Percentiles rank a stretch among this genome's conserved stretches.
Evolutionary conservation across 2,329 filamentous ascomycete genomes (phyloP).

Genomic region (Trichophyton schoenleinii): DNA sequence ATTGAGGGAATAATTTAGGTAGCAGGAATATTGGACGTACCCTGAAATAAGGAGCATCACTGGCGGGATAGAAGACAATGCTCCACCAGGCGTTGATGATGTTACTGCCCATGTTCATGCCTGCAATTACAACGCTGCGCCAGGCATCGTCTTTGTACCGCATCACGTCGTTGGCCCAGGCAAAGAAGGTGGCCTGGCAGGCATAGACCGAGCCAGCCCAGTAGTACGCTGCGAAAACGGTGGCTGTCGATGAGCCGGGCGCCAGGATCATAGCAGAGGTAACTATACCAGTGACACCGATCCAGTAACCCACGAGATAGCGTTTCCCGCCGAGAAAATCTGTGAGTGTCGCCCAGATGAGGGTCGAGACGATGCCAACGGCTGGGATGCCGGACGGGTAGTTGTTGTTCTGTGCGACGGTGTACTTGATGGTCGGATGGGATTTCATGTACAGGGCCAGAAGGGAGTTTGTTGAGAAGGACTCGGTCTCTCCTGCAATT

Average conservation of each 20-base stretch:
- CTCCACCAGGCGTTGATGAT: slow-evolving; percentile 63
- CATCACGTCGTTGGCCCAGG: slow-evolving; percentile 62
- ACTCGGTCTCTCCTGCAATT: slow-evolving; percentile 59
- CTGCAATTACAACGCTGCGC: slow-evolving; percentile 54
- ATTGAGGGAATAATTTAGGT: slow-evolving; percentile 6
- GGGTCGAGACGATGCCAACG: slow-evolving; percentile 42
- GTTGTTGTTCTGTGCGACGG: slow-evolving; percentile 40
- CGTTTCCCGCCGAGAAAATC: slow-evolving; percentile 52
- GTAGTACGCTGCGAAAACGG: slow-evolving; percentile 55
- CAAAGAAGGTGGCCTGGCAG: slow-evolving; percentile 62
- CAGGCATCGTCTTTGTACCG: slow-evolving; percentile 51
- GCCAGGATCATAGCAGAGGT: slow-evolving; percentile 52
- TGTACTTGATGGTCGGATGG: slow-evolving; percentile 34
- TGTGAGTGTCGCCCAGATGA: slow-evolving; percentile 58
- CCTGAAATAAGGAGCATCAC: slow-evolving; percentile 53
- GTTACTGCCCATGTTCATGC: slow-evolving; percentile 59
- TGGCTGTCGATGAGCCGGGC: slow-evolving; percentile 39
- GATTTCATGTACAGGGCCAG: slow-evolving; percentile 40
- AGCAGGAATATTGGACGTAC: slow-evolving; percentile 32
- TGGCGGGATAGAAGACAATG: slow-evolving; percentile 56
- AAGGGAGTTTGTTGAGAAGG: slow-evolving; percentile 53
- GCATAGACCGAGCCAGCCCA: slow-evolving; percentile 59
- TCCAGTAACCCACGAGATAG: slow-evolving; percentile 55
- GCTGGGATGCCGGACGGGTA: slow-evolving; percentile 43
- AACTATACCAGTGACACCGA: slow-evolving; percentile 50